phyloP scores from a whole-genome alignment of 345 rosid species.

The Limnanthes douglasii region DNA sequence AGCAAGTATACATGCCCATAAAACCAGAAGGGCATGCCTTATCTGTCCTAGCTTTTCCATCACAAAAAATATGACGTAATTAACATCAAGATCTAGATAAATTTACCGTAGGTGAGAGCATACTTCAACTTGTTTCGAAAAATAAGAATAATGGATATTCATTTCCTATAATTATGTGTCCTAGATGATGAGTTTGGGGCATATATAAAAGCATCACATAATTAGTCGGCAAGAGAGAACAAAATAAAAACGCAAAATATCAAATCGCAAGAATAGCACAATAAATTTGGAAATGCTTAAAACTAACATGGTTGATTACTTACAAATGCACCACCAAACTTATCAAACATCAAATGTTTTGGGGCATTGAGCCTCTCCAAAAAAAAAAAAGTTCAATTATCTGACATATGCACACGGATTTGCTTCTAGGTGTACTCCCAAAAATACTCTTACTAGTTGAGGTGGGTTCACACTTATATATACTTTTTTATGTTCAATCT shows the following conservation, averaged over 20 bases:
- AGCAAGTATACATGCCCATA: slow-evolving; percentile 43
- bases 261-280: background rate
- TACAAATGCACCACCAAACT: slow-evolving; percentile 81
- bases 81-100: slow-evolving; percentile 61
- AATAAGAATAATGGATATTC: slow-evolving; percentile 53
- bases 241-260: background rate
- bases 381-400: too few species aligned
- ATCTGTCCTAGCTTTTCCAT: slow-evolving; percentile 73
- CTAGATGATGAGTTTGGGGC: slow-evolving; percentile 91
- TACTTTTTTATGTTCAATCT: too few species aligned
- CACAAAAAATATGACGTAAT: slow-evolving; percentile 65
- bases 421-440: too few species aligned
- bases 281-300: background rate
- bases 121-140: slow-evolving; percentile 65
- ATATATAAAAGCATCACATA: slow-evolving; percentile 10
- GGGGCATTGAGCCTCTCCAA: slow-evolving; percentile 93
- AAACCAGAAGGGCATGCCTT: slow-evolving; percentile 83
- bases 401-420: too few species aligned
- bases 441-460: too few species aligned
- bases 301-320: slow-evolving; percentile 8
- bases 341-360: slow-evolving; percentile 83
- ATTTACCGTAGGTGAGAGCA: slow-evolving; percentile 55
- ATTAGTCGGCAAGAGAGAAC: background rate
- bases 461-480: too few species aligned
- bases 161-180: slow-evolving; percentile 78